A percentile compares a stretch with the other conserved stretches of the same genome.
Evolutionary conservation across 257 asterid species (phyloP).

Genomic region (Plantago ovata): DNA sequence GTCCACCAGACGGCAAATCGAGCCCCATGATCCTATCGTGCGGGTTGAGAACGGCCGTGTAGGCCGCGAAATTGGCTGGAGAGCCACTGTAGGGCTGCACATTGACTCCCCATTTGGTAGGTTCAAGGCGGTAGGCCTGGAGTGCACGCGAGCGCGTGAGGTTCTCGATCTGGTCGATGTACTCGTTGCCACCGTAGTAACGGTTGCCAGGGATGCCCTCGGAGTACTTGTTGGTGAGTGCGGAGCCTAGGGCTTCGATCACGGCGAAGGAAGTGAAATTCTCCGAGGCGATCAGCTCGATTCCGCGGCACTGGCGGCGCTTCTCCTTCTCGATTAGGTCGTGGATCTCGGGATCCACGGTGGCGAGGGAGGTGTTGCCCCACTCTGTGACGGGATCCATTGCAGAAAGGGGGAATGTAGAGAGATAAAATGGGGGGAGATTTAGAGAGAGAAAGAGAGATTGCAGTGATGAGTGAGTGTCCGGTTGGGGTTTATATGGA

Average conservation of each 20-base stretch:
- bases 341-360: slow-evolving; percentile 49
- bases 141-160: slow-evolving; percentile 64
- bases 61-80: slow-evolving; percentile 77
- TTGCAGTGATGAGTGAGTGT: too few species aligned
- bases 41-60: slow-evolving; percentile 73
- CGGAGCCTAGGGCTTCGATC: slow-evolving; percentile 56
- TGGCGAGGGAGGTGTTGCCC: slow-evolving; percentile 50
- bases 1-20: slow-evolving; percentile 86
- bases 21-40: slow-evolving; percentile 83
- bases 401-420: not conserved
- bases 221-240: slow-evolving; percentile 61
- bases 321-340: slow-evolving; percentile 64
- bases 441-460: not conserved
- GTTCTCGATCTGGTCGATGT: slow-evolving; percentile 58
- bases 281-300: slow-evolving; percentile 76
- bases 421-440: slow-evolving; percentile 4
- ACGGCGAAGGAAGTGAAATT: slow-evolving; percentile 82
- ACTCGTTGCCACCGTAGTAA: slow-evolving; percentile 61
- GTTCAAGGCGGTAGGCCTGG: slow-evolving; percentile 57
- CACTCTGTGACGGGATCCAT: slow-evolving; percentile 58
- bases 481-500: too few species aligned
- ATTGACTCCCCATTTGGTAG: slow-evolving; percentile 62
- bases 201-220: slow-evolving; percentile 65
- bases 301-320: slow-evolving; percentile 66
- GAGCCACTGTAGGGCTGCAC: slow-evolving; percentile 76